Evolutionary conservation across 2,329 filamentous ascomycete genomes (phyloP).

Genomic region (Pyrenophora seminiperda): DNA sequence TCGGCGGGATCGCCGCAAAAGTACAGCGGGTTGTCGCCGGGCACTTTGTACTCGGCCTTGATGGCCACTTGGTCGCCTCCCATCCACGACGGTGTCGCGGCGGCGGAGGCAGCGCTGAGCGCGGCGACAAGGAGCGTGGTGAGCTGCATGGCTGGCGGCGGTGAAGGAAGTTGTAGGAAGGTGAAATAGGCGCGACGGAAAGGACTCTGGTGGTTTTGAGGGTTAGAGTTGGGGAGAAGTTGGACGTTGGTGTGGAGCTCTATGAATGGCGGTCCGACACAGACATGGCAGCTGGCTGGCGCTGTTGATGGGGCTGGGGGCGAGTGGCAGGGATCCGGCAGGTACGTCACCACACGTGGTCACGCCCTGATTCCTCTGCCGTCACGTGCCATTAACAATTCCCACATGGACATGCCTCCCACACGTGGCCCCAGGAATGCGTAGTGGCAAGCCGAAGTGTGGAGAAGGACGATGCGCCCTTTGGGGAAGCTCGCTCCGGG

Average conservation of each 20-base stretch:
- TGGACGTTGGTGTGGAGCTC: constrained; percentile 1
- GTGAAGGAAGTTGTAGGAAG: constrained; percentile 1
- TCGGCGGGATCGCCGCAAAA: constrained; percentile 73
- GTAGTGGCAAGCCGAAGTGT: too few species aligned
- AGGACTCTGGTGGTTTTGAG: neutral
- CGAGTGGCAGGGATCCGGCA: neutral
- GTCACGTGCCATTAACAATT: too few species aligned
- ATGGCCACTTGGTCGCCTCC: constrained; percentile 56
- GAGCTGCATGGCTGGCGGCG: constrained; percentile 43
- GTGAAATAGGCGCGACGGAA: neutral
- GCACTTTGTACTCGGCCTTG: constrained; percentile 66
- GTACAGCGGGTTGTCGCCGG: constrained; percentile 82
- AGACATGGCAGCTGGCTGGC: too few species aligned
- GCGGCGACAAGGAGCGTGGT: constrained; percentile 49
- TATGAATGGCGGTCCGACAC: too few species aligned
- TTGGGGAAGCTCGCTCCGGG: too few species aligned
- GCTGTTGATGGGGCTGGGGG: constrained; percentile 9
- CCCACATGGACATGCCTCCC: too few species aligned
- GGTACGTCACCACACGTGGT: neutral
- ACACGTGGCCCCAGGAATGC: too few species aligned
- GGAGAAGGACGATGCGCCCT: too few species aligned
- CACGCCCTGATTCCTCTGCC: too few species aligned
- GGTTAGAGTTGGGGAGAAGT: constrained; percentile 1
- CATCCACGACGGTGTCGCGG: constrained; percentile 46
- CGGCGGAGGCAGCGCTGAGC: constrained; percentile 53